Base-by-base conservation (phyloP, 495 filamentous ascomycete species). In the Cryomyces minteri region DNA sequence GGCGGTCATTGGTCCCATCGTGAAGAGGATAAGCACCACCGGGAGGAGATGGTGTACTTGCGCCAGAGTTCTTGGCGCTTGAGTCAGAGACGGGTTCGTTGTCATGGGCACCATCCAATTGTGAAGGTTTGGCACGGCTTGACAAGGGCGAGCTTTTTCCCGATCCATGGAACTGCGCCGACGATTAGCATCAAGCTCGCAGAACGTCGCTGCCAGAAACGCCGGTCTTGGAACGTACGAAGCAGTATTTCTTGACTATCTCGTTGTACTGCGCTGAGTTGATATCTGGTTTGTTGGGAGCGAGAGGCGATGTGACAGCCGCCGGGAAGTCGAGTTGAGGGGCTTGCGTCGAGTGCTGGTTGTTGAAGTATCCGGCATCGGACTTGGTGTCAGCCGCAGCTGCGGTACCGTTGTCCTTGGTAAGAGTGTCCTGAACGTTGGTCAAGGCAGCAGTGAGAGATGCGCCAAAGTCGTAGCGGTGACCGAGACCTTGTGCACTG, bases 191-290 rank as follows among this genome's bases (percentile, higher is more conserved):
- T 50, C 43, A 40, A 39, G 11, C 31, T 56, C 36, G 49, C 47
- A 34, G 44, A 32, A 43, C 43, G 43, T 48, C 31, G 33, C 41
- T 25, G 18, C 18, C 18, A 25, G 18, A 25, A 25, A 25, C 18
- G 1, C 48, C 45, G 55, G 43, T 34, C 48, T 54, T 43, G 49
- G 60, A 68, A 92, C 87, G 74, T 84, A 94, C 88, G 73, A 93
- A 94, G 71, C 90, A 98, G 66, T 93, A 98, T 64, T 92, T 93
- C 68, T 93, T 83, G 55, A 98, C 75, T 47, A 98, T 70, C 61
- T 98, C 90, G 58, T 86, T 79, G 62, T 96, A 95, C 43, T 84
- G 82, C 36, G 80, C 74, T 28, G 88, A 92, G 28, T 87, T 71
- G 50, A 88, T 67, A 38, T 74, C 69, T 25, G 79, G 81, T 54